phyloP scores from a whole-genome alignment of 164 flowering plant species.

The Chimonanthus praecox region DNA sequence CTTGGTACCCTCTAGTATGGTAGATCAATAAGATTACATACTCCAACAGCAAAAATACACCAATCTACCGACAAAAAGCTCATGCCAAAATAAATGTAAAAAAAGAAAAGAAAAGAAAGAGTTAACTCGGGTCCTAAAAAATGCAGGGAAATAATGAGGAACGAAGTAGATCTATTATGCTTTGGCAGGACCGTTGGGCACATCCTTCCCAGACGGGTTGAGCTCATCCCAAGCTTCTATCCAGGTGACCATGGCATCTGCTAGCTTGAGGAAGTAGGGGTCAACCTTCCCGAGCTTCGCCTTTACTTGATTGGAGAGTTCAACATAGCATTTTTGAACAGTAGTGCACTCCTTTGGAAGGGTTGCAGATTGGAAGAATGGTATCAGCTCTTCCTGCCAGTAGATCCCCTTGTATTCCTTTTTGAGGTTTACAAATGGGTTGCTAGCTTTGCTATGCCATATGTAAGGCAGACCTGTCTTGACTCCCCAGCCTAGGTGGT shows the following conservation, averaged over 20 bases:
- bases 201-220: conserved; percentile 36
- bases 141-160: neutral
- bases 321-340: conserved; percentile 62
- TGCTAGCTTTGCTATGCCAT: conserved; percentile 80
- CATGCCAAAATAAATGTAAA: neutral
- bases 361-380: conserved; percentile 55
- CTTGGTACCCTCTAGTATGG: neutral
- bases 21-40: neutral
- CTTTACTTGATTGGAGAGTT: conserved; percentile 59
- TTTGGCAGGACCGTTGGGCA: conserved; percentile 27
- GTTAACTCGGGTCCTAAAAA: neutral
- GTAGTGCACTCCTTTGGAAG: conserved; percentile 62
- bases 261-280: conserved; percentile 62
- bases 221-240: conserved; percentile 80
- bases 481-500: conserved; percentile 65
- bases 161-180: neutral
- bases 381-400: conserved; percentile 78
- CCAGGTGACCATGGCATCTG: conserved; percentile 82
- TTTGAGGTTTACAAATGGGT: conserved; percentile 70
- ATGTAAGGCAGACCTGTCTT: conserved; percentile 77
- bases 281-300: conserved; percentile 61
- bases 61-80: neutral
- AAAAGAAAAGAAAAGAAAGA: no score
- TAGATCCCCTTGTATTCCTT: conserved; percentile 71
- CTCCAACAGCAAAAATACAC: neutral